phyloP scores from a whole-genome alignment of 257 asterid genomes.

The Solanum habrochaites region DNA sequence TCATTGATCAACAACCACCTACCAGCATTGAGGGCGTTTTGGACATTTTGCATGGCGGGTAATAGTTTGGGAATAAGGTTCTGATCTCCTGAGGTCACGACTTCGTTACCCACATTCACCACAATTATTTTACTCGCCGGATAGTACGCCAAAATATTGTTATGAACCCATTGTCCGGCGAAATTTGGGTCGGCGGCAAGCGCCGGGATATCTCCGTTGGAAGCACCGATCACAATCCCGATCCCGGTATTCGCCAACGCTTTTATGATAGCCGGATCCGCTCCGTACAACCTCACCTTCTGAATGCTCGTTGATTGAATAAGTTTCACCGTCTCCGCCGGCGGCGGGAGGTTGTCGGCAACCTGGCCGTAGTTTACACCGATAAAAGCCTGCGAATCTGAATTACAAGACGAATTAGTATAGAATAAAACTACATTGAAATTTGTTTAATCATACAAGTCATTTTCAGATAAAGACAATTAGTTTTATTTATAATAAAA shows the following conservation, averaged over 20 bases:
- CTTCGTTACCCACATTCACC: slow-evolving; percentile 84
- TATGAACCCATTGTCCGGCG: slow-evolving; percentile 75
- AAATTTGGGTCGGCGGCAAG: slow-evolving; percentile 79
- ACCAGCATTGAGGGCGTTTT: slow-evolving; percentile 94
- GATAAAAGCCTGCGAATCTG: slow-evolving; percentile 71
- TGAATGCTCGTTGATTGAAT: slow-evolving; percentile 61
- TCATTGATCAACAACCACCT: background rate
- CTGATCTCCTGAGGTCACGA: slow-evolving; percentile 51
- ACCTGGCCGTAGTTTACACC: slow-evolving; percentile 84
- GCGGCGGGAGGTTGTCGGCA: slow-evolving; percentile 92
- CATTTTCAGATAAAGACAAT: background rate
- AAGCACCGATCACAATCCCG: slow-evolving; percentile 85
- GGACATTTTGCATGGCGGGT: slow-evolving; percentile 97
- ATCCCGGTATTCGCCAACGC: slow-evolving; percentile 74
- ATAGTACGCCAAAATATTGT: slow-evolving; percentile 60
- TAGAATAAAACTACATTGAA: background rate
- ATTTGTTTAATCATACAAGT: background rate
- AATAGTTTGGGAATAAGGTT: slow-evolving; percentile 53
- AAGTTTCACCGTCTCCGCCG: slow-evolving; percentile 71
- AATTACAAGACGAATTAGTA: background rate
- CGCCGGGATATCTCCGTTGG: slow-evolving; percentile 87
- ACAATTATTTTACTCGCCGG: slow-evolving; percentile 78
- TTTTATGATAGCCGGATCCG: slow-evolving; percentile 71
- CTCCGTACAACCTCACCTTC: slow-evolving; percentile 87
- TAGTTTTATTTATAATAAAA: background rate